Evolutionary conservation across 2,329 filamentous ascomycete genomes (phyloP).

Genomic region (Fusarium incarnatum): DNA sequence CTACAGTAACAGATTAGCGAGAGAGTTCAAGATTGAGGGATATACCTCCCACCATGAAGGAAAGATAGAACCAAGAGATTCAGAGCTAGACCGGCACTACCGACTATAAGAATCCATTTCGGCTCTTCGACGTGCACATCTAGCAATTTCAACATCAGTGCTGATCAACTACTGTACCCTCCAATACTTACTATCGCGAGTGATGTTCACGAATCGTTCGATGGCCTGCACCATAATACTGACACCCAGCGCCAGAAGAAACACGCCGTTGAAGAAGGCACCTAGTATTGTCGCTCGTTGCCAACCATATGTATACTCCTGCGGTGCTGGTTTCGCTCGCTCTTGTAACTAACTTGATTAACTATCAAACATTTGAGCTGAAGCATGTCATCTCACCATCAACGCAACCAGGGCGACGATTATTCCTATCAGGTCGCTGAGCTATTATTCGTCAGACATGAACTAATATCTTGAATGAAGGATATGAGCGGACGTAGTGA

Average conservation of each 20-base stretch:
- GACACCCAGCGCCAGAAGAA: constrained; percentile 76
- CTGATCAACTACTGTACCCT: constrained; percentile 2
- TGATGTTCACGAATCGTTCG: constrained; percentile 72
- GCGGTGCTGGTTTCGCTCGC: constrained; percentile 62
- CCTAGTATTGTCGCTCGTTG: constrained; percentile 78
- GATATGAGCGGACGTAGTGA: constrained; percentile 65
- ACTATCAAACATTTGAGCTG: neutral
- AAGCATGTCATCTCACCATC: constrained; percentile 58
- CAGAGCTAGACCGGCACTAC: constrained; percentile 72
- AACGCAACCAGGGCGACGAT: constrained; percentile 73
- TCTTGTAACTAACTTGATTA: constrained; percentile 63
- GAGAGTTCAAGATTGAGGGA: neutral
- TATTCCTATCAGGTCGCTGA: constrained; percentile 79
- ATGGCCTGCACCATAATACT: constrained; percentile 80
- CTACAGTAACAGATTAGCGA: constrained; percentile 24
- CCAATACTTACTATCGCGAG: constrained; percentile 55
- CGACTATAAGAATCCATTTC: constrained; percentile 74
- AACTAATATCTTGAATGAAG: neutral
- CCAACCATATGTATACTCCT: constrained; percentile 74
- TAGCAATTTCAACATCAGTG: constrained; percentile 47
- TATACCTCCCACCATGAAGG: constrained; percentile 67
- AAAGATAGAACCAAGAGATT: constrained; percentile 76
- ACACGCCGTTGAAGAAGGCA: constrained; percentile 84
- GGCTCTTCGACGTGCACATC: constrained; percentile 74
- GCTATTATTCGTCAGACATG: constrained; percentile 53